A percentile compares a stretch with the other conserved stretches of the same genome.
Conservation (phyloP, 177 flowering plant species). For the Tripterygium wilfordii region DNA sequence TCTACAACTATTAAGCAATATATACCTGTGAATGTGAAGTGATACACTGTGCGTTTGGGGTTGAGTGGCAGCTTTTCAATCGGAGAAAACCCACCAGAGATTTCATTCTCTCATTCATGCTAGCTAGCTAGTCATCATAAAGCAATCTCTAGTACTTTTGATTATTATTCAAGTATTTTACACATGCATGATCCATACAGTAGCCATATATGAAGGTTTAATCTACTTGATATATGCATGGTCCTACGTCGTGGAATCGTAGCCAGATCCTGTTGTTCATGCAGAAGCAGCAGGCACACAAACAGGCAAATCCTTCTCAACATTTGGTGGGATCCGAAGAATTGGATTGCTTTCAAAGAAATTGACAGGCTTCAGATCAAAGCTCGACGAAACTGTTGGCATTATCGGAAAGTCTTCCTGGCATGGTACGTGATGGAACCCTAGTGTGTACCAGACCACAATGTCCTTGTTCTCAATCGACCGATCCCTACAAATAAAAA, state of each 20-base stretch:
- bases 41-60: no score
- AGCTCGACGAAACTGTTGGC: conserved; percentile 80
- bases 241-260: neutral
- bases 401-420: conserved; percentile 79
- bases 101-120: no score
- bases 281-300: conserved; percentile 33
- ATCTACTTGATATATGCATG: no score
- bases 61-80: no score
- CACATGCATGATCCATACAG: no score
- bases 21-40: no score
- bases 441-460: conserved; percentile 76
- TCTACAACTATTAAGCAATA: no score
- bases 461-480: conserved; percentile 73
- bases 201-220: no score
- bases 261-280: neutral
- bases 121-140: no score
- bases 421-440: conserved; percentile 75
- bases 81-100: no score
- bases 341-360: conserved; percentile 84
- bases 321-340: conserved; percentile 49
- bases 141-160: no score
- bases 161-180: no score
- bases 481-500: conserved; percentile 46
- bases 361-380: conserved; percentile 64
- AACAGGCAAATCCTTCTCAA: conserved; percentile 51